Percentiles rank a stretch among this genome's conserved stretches.
Conservation (phyloP, 2,329 filamentous ascomycete species). For the Akanthomyces muscarius region DNA sequence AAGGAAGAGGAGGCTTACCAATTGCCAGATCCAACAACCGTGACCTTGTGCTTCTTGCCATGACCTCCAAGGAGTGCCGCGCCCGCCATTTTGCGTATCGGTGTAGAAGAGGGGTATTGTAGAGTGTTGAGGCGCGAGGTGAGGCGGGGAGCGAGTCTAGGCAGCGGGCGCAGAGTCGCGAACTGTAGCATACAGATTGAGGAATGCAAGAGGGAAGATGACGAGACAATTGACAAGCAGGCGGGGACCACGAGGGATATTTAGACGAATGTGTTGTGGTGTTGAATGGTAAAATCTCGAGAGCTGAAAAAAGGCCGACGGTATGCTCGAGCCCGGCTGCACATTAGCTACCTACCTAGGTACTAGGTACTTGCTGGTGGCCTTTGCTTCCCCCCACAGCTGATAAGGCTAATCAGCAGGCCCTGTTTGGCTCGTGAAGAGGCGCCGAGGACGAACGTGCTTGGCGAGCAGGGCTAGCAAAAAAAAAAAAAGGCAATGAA, state of each 20-base stretch:
- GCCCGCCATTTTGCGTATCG: conserved; percentile 31
- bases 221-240: background rate
- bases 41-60: conserved; percentile 82
- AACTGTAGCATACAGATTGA: conserved; percentile 1
- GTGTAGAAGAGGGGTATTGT: conserved; percentile 13
- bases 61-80: conserved; percentile 41
- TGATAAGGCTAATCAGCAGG: background rate
- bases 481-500: too few species aligned
- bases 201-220: background rate
- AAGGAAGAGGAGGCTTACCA: conserved; percentile 56
- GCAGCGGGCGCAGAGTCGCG: conserved; percentile 1
- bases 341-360: too few species aligned
- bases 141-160: conserved; percentile 8
- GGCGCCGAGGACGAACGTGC: background rate
- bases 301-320: background rate
- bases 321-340: background rate
- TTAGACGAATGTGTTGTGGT: background rate
- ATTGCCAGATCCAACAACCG: conserved; percentile 92
- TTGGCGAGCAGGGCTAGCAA: too few species aligned
- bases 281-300: background rate
- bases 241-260: background rate
- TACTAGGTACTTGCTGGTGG: background rate
- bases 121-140: conserved; percentile 6
- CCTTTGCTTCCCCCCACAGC: background rate
- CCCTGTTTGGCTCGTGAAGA: background rate